Base-by-base conservation (phyloP, 768 basidiomycete species). In the Mrakia blollopis region DNA sequence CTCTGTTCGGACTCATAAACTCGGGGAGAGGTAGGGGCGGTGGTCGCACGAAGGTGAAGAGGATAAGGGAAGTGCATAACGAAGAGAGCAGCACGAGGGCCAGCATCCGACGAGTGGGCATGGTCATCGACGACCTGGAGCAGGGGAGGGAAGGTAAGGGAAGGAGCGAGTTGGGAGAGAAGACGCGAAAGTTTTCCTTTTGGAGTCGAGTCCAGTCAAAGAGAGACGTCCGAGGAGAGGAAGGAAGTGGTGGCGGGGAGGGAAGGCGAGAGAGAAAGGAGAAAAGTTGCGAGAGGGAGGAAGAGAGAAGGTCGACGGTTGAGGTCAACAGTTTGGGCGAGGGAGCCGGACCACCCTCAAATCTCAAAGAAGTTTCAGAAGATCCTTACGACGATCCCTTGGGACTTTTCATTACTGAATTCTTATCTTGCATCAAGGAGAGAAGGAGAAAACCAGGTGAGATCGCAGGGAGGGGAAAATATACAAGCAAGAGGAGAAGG, bases 61-160 rank as follows among this genome's bases (percentile, higher is more conserved):
- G 73, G 72, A 78, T 30, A 35, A 78, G 63, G 32, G 73, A 78
- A 25, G 77, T 78, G 32, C 68, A 70, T 30, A 74, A 35, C 28
- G 77, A 73, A 28, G 77, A 78, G 3, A 78, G 73, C 25, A 78
- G 73, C 39, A 78, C 77, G 68, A 78, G 67, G 25, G 52, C 54
- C 16, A 78, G 72, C 54, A 68, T 57, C 32, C 73, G 65, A 25
- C 65, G 35, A 23, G 65, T 21, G 3, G 37, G 18, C 47, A 57
- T 54, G 60, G 8, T 30, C 16, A 16, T 9, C 9, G 28, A 18
- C 47, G 47, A 50, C 47, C 47, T 18, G 11, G 39, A 2, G 13
- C 8, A 35, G 52, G 57, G 39, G 23, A 25, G 18, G 8, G 35
- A 52, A 50, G n/a, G 2, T n/a, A 21, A n/a, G 23, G 18, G 14